phyloP scores from a whole-genome alignment of 1,284 basidiomycete genomes.

The Neonothopanus nambi region DNA sequence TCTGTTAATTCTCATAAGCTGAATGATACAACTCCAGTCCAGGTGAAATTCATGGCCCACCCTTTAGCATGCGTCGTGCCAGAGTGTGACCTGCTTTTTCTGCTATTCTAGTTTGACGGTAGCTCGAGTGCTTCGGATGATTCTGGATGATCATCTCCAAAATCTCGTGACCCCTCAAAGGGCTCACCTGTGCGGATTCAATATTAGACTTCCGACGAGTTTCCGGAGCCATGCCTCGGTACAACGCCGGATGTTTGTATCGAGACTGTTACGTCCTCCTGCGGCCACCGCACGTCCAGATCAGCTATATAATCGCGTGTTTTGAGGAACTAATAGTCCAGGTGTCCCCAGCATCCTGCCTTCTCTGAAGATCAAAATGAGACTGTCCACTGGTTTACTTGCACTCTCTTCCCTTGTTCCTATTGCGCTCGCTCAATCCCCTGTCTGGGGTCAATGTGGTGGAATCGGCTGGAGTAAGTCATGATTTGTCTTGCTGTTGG shows the following conservation, averaged over 20 bases:
- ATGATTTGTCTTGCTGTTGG: not conserved
- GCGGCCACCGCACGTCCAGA: conserved; percentile 2
- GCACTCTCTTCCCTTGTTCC: conserved; percentile 48
- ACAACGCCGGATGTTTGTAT: conserved; percentile 11
- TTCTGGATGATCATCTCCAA: not conserved
- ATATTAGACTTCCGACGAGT: conserved; percentile 9
- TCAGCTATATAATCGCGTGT: not conserved
- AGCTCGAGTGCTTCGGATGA: not conserved
- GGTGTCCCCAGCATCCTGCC: not conserved
- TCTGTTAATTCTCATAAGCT: too few species aligned
- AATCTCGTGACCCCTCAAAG: conserved; percentile 7
- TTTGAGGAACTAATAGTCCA: not conserved
- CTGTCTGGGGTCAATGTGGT: conserved; percentile 48
- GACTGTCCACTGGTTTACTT: conserved; percentile 43
- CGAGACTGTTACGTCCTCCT: not conserved
- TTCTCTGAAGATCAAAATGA: conserved; percentile 36
- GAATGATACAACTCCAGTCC: too few species aligned
- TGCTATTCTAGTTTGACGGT: not conserved
- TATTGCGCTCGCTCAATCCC: conserved; percentile 43
- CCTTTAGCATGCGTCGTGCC: too few species aligned
- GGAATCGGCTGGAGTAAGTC: conserved; percentile 51
- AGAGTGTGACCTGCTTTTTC: too few species aligned
- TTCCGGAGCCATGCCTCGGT: conserved; percentile 12
- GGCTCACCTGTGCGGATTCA: not conserved
- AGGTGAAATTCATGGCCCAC: not conserved